Evolutionary conservation across 129 eudicot species (phyloP).

Genomic region (Saposhnikovia divaricata): DNA sequence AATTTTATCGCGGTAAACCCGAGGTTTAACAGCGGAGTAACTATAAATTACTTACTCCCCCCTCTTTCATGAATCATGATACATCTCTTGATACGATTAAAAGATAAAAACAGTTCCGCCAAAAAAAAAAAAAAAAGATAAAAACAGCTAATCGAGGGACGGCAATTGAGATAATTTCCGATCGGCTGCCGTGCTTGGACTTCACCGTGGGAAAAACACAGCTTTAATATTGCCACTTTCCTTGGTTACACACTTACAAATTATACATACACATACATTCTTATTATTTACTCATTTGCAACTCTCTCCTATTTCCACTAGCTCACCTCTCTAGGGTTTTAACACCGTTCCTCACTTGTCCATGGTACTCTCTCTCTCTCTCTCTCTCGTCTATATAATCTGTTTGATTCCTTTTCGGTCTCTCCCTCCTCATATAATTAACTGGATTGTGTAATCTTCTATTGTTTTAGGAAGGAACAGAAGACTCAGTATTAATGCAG

Average conservation of each 20-base stretch:
- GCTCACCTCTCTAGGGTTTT: background rate
- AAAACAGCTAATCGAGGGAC: background rate
- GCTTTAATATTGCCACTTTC: background rate
- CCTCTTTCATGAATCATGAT: no score
- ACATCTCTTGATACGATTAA: background rate
- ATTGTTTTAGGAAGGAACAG: conserved; percentile 29
- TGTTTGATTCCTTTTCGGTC: background rate
- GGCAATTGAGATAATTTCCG: background rate
- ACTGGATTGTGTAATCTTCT: background rate
- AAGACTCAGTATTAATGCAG: conserved; percentile 27
- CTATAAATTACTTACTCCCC: background rate
- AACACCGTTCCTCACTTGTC: background rate
- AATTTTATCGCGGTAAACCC: background rate
- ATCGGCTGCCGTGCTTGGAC: background rate
- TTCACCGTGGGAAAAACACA: background rate
- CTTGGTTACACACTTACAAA: background rate
- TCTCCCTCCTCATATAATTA: background rate
- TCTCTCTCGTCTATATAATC: background rate
- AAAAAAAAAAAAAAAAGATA: no score
- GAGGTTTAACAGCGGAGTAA: background rate
- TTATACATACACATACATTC: background rate
- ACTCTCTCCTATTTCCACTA: background rate
- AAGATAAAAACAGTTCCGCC: background rate
- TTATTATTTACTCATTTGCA: background rate
- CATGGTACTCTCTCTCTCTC: conserved; percentile 5